Base-by-base conservation (phyloP, 2,329 filamentous ascomycete genomes). In the Arthrinium puccinioides region DNA sequence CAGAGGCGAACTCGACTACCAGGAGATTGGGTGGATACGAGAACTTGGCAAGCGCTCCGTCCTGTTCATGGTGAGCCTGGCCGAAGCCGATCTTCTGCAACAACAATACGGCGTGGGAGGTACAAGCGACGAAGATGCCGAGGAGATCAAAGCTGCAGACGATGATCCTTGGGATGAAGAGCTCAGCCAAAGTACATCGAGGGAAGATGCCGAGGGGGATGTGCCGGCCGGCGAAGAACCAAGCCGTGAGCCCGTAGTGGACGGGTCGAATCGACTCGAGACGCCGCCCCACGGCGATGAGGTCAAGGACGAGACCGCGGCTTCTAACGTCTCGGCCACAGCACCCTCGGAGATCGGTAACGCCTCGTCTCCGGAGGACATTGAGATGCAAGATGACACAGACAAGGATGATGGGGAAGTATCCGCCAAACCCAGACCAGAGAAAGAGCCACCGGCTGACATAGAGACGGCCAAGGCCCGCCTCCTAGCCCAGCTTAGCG, bases 31-130 rank as follows among this genome's bases (percentile, higher is more conserved):
- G 5, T 77, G 79, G 51, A 66, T 96, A 20, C 72, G 90, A 35
- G 86, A 92, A 40, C 58, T 97, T 23, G 88, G 84, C 1, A 87
- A 87, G 59, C 74, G 80, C 45, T 87, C 87, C 1, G 77, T 82
- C 15, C 55, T 79, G 46, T 57, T 84, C 39, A 69, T 74, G 47
- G 61, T 69, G 10, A 74, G 71, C 34, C 56, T 77, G 15, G 66
- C 66, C 21, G 70, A 79, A 46, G 69, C 74, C 57, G 68, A 69
- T 9, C 63, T 64, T 9, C 45, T 74, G 37, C 55, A 62, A 33
- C 65, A 70, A 16, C 61, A 56, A 23, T 61, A 51, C 15, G 63
- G 62, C 40, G 57, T 64, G 38, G 57, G 45, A 38, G 56, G 25
- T 36, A 57, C 44, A 4, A 47, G 45, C 28, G 40, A 44, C 20